Conservation (phyloP, 2,329 filamentous ascomycete species). For the Aspergillus sergii region DNA sequence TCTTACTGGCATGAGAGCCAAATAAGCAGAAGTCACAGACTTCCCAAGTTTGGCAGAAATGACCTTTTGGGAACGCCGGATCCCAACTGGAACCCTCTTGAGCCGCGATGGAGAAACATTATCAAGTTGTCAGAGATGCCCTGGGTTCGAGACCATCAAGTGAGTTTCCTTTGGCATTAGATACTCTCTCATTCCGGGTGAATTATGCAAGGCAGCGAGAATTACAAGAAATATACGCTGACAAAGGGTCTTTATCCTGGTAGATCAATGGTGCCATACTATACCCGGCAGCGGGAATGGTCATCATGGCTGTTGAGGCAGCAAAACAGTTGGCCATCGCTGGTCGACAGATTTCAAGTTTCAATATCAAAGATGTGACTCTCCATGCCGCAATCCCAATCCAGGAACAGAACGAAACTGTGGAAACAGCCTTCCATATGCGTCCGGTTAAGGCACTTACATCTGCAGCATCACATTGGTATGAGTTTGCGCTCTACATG, state of each 20-base stretch:
- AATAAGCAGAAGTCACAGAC: not conserved
- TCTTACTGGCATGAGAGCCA: not conserved
- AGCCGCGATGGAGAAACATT: not conserved
- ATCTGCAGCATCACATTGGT: constrained; percentile 7
- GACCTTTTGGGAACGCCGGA: not conserved
- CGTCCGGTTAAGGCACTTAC: not conserved
- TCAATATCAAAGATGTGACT: constrained; percentile 5
- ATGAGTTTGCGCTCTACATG: constrained; percentile 9
- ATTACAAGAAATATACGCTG: not conserved
- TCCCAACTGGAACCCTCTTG: not conserved
- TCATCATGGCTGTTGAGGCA: not conserved
- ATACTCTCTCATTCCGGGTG: too few relatives aligned
- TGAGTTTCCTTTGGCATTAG: not conserved
- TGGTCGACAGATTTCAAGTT: constrained; percentile 1
- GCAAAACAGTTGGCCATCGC: not conserved
- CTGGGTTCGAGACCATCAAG: not conserved
- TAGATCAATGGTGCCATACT: not conserved
- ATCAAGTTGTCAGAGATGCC: not conserved
- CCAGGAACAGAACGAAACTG: not conserved
- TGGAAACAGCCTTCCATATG: constrained; percentile 1
- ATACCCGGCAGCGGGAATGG: not conserved
- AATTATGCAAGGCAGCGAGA: not conserved
- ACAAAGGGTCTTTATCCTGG: not conserved
- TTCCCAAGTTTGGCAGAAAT: not conserved
- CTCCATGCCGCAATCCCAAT: constrained; percentile 6